Evolutionary conservation across 345 rosid genomes (phyloP).

Genomic region (Geranium brycei): DNA sequence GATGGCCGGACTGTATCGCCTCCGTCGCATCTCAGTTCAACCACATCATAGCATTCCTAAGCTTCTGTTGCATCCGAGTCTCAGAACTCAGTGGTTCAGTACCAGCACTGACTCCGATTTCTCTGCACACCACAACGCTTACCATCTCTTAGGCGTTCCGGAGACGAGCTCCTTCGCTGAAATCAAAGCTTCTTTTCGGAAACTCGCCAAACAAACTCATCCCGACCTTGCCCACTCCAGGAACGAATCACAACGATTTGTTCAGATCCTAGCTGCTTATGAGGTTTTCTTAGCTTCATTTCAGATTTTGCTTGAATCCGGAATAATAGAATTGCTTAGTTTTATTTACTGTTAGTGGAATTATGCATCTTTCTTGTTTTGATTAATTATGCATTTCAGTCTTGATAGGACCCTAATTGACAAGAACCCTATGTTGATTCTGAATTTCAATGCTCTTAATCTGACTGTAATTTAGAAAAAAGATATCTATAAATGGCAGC

Average conservation of each 20-base stretch:
- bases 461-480: neutral
- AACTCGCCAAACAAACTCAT: slow-evolving; percentile 80
- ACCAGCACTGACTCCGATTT: slow-evolving; percentile 42
- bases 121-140: slow-evolving; percentile 51
- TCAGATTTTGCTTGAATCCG: too few species aligned
- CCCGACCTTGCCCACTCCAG: slow-evolving; percentile 54
- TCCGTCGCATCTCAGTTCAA: too few species aligned
- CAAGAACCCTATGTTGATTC: neutral
- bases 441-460: neutral
- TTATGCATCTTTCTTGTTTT: too few species aligned
- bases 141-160: slow-evolving; percentile 55
- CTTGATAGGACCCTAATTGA: too few species aligned
- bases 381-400: too few species aligned
- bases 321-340: neutral
- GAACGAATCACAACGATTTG: slow-evolving; percentile 42
- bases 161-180: slow-evolving; percentile 61
- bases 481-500: too few species aligned
- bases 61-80: neutral
- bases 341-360: neutral
- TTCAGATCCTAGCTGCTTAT: slow-evolving; percentile 84
- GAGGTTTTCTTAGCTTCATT: slow-evolving; percentile 32
- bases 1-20: too few species aligned
- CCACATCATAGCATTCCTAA: neutral
- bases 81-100: slow-evolving; percentile 30
- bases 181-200: slow-evolving; percentile 77